Evolutionary conservation across 257 asterid species (phyloP), one percentile per base, ranked within the genome.

Genomic region (Parsonsia alboflavescens): DNA sequence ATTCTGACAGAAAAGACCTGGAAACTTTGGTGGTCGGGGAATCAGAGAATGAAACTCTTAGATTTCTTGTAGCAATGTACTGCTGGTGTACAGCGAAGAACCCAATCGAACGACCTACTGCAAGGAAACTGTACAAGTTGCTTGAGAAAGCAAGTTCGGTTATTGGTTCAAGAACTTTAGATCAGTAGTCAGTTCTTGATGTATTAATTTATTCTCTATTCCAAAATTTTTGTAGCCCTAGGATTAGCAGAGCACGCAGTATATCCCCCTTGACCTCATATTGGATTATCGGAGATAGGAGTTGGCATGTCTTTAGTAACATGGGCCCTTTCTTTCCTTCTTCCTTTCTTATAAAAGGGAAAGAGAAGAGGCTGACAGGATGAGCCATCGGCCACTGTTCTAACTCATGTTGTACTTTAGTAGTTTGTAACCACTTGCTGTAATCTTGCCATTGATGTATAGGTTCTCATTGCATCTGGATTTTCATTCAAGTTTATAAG

Each of bases 101-200:
- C 80, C 90, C 95, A 30, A 67, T 56, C 4, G 86, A 87, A 81
- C 93, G 97, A 24, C 96, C 95, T 80, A 82, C 91, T 6, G 90
- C 96, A 12, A 79, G 81, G 71, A 78, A 77, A 28, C 86, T 92
- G 64, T 81, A 88, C 70, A 70, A 77, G 75, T 83, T 89, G 80
- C 78, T 80, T 72, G 49, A 79, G 33, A 86, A 72, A 28, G 77
- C 82, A 39, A 75, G 84, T 79, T 59, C 87, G 8, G 48, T 70
- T 74, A 49, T 61, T 44, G 77, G 57, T 49, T 80, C 87, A 58
- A 77, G 66, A 76, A 82, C 64, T 75, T 77, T 77, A 6, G 87
- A 82, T 36, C 75, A 85, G 24, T 82, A 80, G 75, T 15, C 39
- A 54, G 30, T 74, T 59, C 46, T 46, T 48, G 63, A 22, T 77